Evolutionary conservation across 2,329 filamentous ascomycete species (phyloP).

Genomic region (Alternaria sp.): DNA sequence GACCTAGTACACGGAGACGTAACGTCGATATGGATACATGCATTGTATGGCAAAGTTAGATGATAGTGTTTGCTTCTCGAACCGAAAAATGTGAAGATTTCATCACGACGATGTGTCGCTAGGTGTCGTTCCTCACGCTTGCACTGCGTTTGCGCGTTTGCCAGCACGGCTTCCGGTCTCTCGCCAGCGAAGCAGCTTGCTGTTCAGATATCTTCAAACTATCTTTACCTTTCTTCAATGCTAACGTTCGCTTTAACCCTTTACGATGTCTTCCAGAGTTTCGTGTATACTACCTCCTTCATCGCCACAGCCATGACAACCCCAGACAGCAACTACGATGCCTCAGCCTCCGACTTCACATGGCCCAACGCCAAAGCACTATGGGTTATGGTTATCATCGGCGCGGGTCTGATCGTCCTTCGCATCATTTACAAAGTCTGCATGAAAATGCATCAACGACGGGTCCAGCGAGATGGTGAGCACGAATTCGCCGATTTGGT

Average conservation of each 20-base stretch:
- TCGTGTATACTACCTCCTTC: not conserved
- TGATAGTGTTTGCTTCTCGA: not conserved
- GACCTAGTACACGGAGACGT: fast-evolving
- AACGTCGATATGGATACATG: not conserved
- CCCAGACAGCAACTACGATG: not conserved
- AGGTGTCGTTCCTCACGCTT: not conserved
- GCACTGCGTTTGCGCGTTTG: not conserved
- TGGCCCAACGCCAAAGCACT: constrained; percentile 1
- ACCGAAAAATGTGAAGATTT: not conserved
- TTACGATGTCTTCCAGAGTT: not conserved
- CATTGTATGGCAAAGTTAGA: not conserved
- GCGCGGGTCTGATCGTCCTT: not conserved
- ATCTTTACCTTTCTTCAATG: not conserved
- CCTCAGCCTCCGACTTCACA: not conserved
- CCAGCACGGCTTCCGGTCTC: not conserved
- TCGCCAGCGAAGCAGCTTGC: not conserved
- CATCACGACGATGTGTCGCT: not conserved
- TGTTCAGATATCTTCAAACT: not conserved
- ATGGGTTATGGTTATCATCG: not conserved
- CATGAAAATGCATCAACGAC: not conserved
- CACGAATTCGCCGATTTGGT: not conserved
- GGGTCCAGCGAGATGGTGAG: not conserved
- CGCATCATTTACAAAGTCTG: not conserved
- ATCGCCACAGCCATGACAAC: not conserved
- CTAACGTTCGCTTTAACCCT: not conserved